Percentiles rank a stretch among this genome's conserved stretches.
phyloP scores from a whole-genome alignment of 1,284 basidiomycete genomes.

The Heterobasidion occidentale region DNA sequence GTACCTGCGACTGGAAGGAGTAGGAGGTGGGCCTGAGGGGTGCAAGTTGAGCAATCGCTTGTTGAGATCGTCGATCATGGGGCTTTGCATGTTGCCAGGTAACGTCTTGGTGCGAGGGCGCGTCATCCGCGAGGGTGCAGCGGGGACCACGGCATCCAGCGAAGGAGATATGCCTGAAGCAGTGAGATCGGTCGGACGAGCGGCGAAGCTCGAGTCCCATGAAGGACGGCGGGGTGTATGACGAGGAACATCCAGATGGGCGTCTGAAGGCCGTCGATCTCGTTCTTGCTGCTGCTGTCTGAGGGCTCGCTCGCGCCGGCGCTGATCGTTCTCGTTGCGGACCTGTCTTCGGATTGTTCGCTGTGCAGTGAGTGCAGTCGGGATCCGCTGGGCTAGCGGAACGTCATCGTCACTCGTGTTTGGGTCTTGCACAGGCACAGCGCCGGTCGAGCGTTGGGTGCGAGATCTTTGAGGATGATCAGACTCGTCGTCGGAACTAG shows the following conservation, averaged over 20 bases:
- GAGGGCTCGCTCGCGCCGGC: constrained; percentile 39
- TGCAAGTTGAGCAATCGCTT: constrained; percentile 50
- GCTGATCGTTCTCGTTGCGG: constrained; percentile 55
- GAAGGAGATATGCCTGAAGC: not conserved
- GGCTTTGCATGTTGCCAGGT: constrained; percentile 29
- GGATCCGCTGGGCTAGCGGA: constrained; percentile 71
- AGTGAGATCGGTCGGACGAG: not conserved
- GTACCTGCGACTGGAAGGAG: not conserved
- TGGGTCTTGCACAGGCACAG: not conserved
- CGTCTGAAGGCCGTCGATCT: constrained; percentile 2
- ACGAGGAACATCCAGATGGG: not conserved
- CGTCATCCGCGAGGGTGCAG: constrained; percentile 23
- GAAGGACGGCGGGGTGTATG: constrained; percentile 1
- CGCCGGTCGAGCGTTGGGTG: not conserved
- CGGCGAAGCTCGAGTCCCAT: constrained; percentile 4
- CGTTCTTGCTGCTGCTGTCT: constrained; percentile 21
- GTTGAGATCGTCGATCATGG: constrained; percentile 44
- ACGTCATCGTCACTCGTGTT: constrained; percentile 53
- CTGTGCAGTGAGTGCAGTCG: constrained; percentile 70
- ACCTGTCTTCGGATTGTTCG: constrained; percentile 67
- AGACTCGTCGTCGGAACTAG: constrained; percentile 8
- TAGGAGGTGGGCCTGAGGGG: constrained; percentile 13
- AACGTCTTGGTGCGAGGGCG: constrained; percentile 41
- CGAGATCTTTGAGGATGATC: not conserved
- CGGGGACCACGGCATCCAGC: constrained; percentile 13